A percentile compares a stretch with the other conserved stretches of the same genome.
phyloP scores from a whole-genome alignment of 352 stramenopile species.

The Phytophthora ramorum region DNA sequence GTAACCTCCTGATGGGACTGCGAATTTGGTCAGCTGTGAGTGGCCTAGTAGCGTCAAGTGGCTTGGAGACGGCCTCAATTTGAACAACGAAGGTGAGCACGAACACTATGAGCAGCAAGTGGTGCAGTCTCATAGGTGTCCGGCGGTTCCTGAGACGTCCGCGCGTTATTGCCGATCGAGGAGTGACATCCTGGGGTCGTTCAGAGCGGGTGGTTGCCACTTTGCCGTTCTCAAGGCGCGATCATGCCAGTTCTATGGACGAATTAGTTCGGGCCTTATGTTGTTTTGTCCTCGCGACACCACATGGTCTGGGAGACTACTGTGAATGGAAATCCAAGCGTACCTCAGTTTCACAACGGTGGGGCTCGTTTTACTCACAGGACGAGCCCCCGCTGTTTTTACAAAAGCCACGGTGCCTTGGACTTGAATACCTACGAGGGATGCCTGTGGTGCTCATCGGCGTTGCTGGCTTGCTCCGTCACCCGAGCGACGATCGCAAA shows the following conservation, averaged over 20 bases:
- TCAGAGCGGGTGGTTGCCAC: constrained; percentile 12
- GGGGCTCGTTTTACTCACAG: too few relatives aligned
- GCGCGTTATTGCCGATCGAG: background rate
- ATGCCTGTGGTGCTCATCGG: too few relatives aligned
- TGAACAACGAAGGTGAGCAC: background rate
- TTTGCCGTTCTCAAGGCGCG: too few relatives aligned
- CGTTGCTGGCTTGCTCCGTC: too few relatives aligned
- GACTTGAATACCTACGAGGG: too few relatives aligned
- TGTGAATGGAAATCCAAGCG: too few relatives aligned
- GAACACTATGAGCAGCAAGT: background rate
- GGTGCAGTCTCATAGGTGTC: background rate
- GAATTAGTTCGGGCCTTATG: constrained; percentile 4
- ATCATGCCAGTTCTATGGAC: constrained; percentile 10
- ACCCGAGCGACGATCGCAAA: too few relatives aligned
- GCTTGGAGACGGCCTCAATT: background rate
- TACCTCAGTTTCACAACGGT: too few relatives aligned
- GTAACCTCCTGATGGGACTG: background rate
- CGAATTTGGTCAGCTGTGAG: background rate
- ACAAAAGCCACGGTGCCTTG: too few relatives aligned
- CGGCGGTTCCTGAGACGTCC: background rate
- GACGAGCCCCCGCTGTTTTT: too few relatives aligned
- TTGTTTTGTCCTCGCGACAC: too few relatives aligned
- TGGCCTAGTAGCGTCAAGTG: background rate
- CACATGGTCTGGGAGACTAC: too few relatives aligned
- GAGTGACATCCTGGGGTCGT: constrained; percentile 10